phyloP scores from a whole-genome alignment of 202 grass and related monocot species.

The Setaria viridis region DNA sequence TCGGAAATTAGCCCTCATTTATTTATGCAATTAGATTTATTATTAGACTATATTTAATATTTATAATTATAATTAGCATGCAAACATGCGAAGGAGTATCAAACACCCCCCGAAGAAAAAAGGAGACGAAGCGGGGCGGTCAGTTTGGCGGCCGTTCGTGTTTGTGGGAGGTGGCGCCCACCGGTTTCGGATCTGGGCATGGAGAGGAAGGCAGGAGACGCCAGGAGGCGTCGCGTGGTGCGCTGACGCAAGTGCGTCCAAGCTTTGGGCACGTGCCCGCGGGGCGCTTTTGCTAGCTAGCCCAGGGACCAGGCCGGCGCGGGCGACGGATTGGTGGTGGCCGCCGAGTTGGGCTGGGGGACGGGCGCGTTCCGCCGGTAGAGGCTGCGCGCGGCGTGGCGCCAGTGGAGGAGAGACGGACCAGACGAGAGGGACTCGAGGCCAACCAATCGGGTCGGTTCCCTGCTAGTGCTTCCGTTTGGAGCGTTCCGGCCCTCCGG shows the following conservation, averaged over 20 bases:
- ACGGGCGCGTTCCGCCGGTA: background rate
- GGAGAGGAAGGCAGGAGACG: background rate
- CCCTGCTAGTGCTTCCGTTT: background rate
- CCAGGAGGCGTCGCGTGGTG: background rate
- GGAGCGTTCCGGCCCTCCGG: background rate
- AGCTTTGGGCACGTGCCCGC: conserved; percentile 50
- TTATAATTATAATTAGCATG: too few relatives aligned
- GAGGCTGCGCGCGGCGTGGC: background rate
- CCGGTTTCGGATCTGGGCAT: conserved; percentile 38
- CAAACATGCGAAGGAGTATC: too few relatives aligned
- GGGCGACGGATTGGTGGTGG: background rate
- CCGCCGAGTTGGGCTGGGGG: too few relatives aligned
- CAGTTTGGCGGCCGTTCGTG: background rate
- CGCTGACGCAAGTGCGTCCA: conserved; percentile 40
- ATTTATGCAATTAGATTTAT: too few relatives aligned
- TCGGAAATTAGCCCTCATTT: too few relatives aligned
- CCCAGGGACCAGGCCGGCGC: conserved; percentile 1
- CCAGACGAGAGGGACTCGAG: background rate
- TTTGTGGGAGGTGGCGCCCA: background rate
- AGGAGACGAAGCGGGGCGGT: background rate
- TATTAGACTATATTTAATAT: too few relatives aligned
- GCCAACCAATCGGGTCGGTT: conserved; percentile 3
- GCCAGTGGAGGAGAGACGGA: background rate
- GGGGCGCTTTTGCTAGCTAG: conserved; percentile 15
- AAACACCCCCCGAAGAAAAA: too few relatives aligned